Evolutionary conservation across 1,284 basidiomycete genomes (phyloP).

Genomic region (Microstroma glucosiphilum): DNA sequence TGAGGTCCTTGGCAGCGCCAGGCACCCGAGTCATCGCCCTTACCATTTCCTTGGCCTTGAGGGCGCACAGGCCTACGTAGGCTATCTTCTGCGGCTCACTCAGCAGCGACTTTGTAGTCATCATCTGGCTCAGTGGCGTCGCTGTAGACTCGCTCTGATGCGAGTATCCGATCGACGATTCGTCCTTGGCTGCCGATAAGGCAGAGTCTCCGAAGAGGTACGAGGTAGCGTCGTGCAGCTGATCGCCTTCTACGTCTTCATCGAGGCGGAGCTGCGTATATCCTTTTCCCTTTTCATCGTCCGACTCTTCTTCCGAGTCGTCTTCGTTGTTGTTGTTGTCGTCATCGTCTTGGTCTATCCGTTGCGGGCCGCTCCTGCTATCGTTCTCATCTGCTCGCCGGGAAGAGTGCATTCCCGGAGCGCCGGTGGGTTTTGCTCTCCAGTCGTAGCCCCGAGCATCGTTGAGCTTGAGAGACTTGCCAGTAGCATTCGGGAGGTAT

Average conservation of each 20-base stretch:
- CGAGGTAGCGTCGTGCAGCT: slow-evolving; percentile 44
- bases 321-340: slow-evolving; percentile 39
- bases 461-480: slow-evolving; percentile 42
- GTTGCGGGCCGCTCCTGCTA: slow-evolving; percentile 11
- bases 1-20: slow-evolving; percentile 24
- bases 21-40: slow-evolving; percentile 28
- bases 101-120: slow-evolving; percentile 47
- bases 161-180: slow-evolving; percentile 1
- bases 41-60: slow-evolving; percentile 39
- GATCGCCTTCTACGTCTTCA: slow-evolving; percentile 46
- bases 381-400: slow-evolving; percentile 17
- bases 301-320: slow-evolving; percentile 8
- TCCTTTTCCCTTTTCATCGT: slow-evolving; percentile 27
- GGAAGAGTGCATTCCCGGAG: slow-evolving; percentile 9
- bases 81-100: slow-evolving; percentile 48
- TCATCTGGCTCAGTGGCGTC: slow-evolving; percentile 47
- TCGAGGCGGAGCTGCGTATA: slow-evolving; percentile 49
- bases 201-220: slow-evolving; percentile 37
- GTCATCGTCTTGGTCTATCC: slow-evolving; percentile 24
- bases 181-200: not conserved
- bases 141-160: slow-evolving; percentile 18
- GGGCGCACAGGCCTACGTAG: slow-evolving; percentile 47
- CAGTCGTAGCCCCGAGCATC: slow-evolving; percentile 48
- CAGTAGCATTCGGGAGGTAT: slow-evolving; percentile 31
- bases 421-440: slow-evolving; percentile 35